phyloP scores from a whole-genome alignment of 177 flowering plant species.

The Vitis hybrid region DNA sequence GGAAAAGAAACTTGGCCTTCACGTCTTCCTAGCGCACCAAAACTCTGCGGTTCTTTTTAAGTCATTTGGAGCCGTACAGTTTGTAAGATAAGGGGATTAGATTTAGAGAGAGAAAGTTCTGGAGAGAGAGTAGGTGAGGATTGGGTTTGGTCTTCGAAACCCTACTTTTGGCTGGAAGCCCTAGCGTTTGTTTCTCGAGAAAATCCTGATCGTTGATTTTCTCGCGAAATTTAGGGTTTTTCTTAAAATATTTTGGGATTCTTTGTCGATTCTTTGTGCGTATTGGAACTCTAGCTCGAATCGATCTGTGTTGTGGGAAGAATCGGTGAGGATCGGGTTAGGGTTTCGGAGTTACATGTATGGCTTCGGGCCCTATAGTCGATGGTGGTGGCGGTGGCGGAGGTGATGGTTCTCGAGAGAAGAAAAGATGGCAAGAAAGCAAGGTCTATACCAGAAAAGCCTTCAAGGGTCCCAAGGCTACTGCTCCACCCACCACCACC shows the following conservation, averaged over 20 bases:
- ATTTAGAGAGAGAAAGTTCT: too few relatives aligned
- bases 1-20: too few relatives aligned
- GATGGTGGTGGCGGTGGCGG: slow-evolving; percentile 21
- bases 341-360: slow-evolving; percentile 21
- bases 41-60: too few relatives aligned
- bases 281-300: background rate
- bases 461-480: slow-evolving; percentile 32
- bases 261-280: background rate
- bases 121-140: too few relatives aligned
- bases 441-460: slow-evolving; percentile 51
- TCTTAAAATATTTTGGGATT: background rate
- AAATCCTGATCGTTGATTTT: too few relatives aligned
- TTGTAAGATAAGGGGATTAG: too few relatives aligned
- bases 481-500: background rate
- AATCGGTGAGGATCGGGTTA: background rate
- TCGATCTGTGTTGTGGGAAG: background rate
- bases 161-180: too few relatives aligned
- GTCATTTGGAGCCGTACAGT: too few relatives aligned
- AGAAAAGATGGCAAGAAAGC: slow-evolving; percentile 33
- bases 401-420: slow-evolving; percentile 37
- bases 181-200: too few relatives aligned
- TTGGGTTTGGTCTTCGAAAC: too few relatives aligned
- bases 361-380: slow-evolving; percentile 42
- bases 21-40: too few relatives aligned
- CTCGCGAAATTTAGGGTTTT: too few relatives aligned